Base-by-base conservation (phyloP, 306 rosid genomes). In the Cicer judaicum region DNA sequence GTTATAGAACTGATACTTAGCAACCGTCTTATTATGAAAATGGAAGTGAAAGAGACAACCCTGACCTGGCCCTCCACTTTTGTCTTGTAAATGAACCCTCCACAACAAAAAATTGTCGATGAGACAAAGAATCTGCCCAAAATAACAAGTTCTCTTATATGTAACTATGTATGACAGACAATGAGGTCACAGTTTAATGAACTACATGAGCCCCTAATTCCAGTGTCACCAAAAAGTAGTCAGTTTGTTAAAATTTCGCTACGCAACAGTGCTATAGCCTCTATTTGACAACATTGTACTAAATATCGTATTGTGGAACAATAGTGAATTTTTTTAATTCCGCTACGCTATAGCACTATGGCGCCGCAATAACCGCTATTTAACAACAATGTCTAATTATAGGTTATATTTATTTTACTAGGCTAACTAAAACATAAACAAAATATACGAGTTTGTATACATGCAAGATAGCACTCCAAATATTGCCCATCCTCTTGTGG, bases 381-480 rank as follows among this genome's bases (percentile, higher is more conserved):
- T 29, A 29, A 29, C 36, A 29, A 29, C 36, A 29, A 29, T 29
- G 5, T 38, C 42, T 39, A 61, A 66, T 49, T 81, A 67, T 72
- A 80, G 40, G 56, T 65, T 57, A 61, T 14, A 11, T 34, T 81
- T 56, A 40, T 68, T 50, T 75, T 40, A 75, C 39, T 75, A 38
- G 36, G 68, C 42, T 42, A 21, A 78, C 34, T 24, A 44, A n/a
- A 79, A 18, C 44, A 74, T 59, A 59, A 46, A 67, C 43, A 59
- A 34, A 49, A 39, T 74, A 68, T 41, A 46, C 46, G 66, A 40
- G 34, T 64, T 84, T 64, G 46, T 81, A 24, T 92, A 94, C 99
- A 89, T 87, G 99, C 96, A 92, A 50, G 99, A 92, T n/a, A 89
- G 15, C 68, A 92, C 86, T 69, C 96, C 99, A 84, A 94, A 94